Evolutionary conservation across 768 basidiomycete species (phyloP).

Genomic region (Sutorius australiensis): DNA sequence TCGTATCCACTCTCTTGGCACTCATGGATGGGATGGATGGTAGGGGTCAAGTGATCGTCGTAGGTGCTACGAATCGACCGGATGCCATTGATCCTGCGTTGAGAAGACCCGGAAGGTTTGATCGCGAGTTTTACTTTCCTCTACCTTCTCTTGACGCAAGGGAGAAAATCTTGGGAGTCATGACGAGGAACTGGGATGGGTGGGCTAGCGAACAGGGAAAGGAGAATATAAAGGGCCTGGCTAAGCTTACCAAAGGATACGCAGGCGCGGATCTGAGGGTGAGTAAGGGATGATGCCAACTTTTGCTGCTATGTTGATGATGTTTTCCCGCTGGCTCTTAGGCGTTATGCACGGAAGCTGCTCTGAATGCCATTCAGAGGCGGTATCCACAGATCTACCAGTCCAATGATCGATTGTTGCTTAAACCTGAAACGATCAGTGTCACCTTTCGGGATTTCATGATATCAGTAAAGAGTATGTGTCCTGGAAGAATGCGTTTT

Average conservation of each 20-base stretch:
- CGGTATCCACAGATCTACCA: constrained; percentile 98
- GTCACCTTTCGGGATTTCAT: constrained; percentile 91
- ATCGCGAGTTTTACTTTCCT: constrained; percentile 97
- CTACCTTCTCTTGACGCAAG: constrained; percentile 81
- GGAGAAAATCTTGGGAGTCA: constrained; percentile 84
- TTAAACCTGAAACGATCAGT: constrained; percentile 81
- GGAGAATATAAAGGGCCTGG: constrained; percentile 59
- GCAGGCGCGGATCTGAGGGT: constrained; percentile 96
- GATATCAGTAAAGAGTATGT: constrained; percentile 91
- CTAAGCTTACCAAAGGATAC: constrained; percentile 92
- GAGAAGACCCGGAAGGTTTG: constrained; percentile 90
- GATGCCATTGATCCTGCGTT: constrained; percentile 98
- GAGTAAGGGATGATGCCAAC: constrained; percentile 23
- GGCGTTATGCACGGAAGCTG: constrained; percentile 97
- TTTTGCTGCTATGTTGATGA: constrained; percentile 1
- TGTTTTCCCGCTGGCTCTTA: constrained; percentile 19
- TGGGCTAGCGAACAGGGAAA: constrained; percentile 57
- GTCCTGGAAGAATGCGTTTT: neutral
- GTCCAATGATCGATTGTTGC: constrained; percentile 75
- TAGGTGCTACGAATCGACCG: constrained; percentile 96
- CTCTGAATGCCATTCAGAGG: constrained; percentile 92
- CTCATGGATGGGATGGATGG: constrained; percentile 99
- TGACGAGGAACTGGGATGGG: constrained; percentile 87
- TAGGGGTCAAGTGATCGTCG: constrained; percentile 93
- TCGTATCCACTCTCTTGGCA: constrained; percentile 92